Evolutionary conservation across 2,329 filamentous ascomycete species (phyloP), one percentile per base, ranked within the genome.

Genomic region (Parastagonospora nodorum): DNA sequence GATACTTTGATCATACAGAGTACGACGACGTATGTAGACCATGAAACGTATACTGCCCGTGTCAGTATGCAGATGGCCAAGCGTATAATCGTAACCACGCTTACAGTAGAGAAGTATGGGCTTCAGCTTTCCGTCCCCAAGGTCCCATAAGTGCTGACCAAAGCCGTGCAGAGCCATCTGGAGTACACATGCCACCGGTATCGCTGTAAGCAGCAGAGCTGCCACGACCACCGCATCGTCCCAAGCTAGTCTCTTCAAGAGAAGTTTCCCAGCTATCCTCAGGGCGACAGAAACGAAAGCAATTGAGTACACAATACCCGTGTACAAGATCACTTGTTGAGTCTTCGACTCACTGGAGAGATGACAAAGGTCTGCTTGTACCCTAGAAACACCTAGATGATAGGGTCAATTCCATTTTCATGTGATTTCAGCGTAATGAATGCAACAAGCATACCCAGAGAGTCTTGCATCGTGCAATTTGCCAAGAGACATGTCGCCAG

Each of bases 391-490:
- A 7, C 35, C 35, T 38, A 38, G 30, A 8, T 32, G 8, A n/a
- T 11, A 32, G 30, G 10, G 30, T 32, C 8, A 32, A 7, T n/a
- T 32, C 30, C n/a, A 11, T 32, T 32, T 7, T 11, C 30, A 10
- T n/a, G n/a, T 11, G n/a, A 6, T 16, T 9, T 11, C 5, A 10
- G 19, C 35, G 35, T 24, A 8, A 38, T 38, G 14, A 8, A 24
- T 8, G 19, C 35, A 38, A 24, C 35, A 7, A 38, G 15, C 35
- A 11, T 38, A 8, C 48, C 57, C 51, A 39, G 36, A 1, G 53
- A 48, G 19, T 66, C 64, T 27, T 51, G 55, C 60, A 68, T 63
- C 4, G 63, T 68, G 24, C 64, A 66, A 14, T 68, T 66, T 8
- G 48, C 52, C 16, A 66, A 57, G 50, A 68, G 43, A 43, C 64